Base-by-base conservation (phyloP, 805 yeast genomes). In the Zygotorulaspora chibaensis region DNA sequence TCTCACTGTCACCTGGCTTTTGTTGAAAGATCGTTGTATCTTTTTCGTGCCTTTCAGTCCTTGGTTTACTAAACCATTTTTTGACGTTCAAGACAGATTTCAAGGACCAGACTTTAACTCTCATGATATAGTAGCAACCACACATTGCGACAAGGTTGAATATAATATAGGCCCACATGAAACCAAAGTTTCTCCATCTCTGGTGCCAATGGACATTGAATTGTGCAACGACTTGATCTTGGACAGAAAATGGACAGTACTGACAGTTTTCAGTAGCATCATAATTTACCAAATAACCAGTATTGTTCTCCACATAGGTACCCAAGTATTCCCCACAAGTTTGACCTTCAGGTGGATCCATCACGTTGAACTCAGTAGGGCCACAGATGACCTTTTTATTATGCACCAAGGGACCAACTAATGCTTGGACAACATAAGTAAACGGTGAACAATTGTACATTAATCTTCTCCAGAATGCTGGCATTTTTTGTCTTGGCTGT, bases 121-220 rank as follows among this genome's bases (percentile, higher is more conserved):
- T 68, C 63, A 63, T 58, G 23, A 63, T 25, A 45, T 62, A 69
- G 54, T 68, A 69, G 40, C 67, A 61, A 2, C 40, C 33, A 18
- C 63, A 52, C 78, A 76, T 75, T 10, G 67, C 69, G 42, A 47
- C 38, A 26, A 68, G 52, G 55, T 74, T 73, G 63, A 74, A 67
- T 26, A 59, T 41, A 42, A 73, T 69, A 60, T 59, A 74, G 18
- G 63, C 73, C 68, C 70, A 67, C 63, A 76, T 68, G 53, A 81
- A 71, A 55, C 87, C 87, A 53, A 72, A 72, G 58, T 81, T 77
- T 73, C 85, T 78, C 86, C 87, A 80, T 68, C 81, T 77, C 55
- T 76, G 69, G n/a, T 53, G 45, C 64, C 69, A 72, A 23, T 52
- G 52, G 40, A 72, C 65, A 45, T 65, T 61, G 51, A 66, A 76